Evolutionary conservation across 2,329 filamentous ascomycete species (phyloP).

Genomic region (Nemania sp.): DNA sequence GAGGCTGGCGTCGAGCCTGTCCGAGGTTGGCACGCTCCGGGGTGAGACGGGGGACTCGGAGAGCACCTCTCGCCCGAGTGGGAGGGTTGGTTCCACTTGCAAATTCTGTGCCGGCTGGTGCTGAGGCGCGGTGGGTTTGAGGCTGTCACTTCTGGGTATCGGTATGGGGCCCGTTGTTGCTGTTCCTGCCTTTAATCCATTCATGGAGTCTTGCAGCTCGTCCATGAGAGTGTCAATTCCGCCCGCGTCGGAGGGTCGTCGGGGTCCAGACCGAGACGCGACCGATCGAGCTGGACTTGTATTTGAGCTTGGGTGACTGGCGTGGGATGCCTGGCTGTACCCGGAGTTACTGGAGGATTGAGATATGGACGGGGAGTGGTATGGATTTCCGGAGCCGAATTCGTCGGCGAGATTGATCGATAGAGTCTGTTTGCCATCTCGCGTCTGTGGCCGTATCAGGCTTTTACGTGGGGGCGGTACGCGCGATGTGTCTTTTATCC

Average conservation of each 20-base stretch:
- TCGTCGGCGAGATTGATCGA: conserved; percentile 62
- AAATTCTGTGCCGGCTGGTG: conserved; percentile 28
- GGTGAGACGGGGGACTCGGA: conserved; percentile 33
- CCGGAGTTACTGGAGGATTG: conserved; percentile 67
- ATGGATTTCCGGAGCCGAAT: conserved; percentile 65
- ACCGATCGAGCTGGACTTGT: conserved; percentile 59
- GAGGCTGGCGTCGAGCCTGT: conserved; percentile 30
- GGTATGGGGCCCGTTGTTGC: conserved; percentile 33
- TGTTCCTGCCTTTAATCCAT: conserved; percentile 43
- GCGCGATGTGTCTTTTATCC: conserved; percentile 54
- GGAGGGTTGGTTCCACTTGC: conserved; percentile 42
- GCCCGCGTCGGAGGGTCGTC: conserved; percentile 48
- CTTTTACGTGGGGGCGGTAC: conserved; percentile 58
- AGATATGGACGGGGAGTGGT: conserved; percentile 67
- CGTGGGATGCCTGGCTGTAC: conserved; percentile 54
- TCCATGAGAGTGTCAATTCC: conserved; percentile 56
- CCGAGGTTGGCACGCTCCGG: conserved; percentile 12
- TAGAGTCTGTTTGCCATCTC: conserved; percentile 45
- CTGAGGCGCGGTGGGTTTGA: conserved; percentile 11
- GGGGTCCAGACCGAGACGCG: conserved; percentile 39
- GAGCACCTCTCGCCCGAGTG: conserved; percentile 24
- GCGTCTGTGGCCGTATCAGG: conserved; percentile 48
- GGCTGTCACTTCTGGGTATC: conserved; percentile 16
- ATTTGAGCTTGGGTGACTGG: conserved; percentile 64
- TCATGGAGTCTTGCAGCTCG: conserved; percentile 59